Evolutionary conservation across 2,329 filamentous ascomycete genomes (phyloP).

Genomic region (Purpureocillium lavendulum): DNA sequence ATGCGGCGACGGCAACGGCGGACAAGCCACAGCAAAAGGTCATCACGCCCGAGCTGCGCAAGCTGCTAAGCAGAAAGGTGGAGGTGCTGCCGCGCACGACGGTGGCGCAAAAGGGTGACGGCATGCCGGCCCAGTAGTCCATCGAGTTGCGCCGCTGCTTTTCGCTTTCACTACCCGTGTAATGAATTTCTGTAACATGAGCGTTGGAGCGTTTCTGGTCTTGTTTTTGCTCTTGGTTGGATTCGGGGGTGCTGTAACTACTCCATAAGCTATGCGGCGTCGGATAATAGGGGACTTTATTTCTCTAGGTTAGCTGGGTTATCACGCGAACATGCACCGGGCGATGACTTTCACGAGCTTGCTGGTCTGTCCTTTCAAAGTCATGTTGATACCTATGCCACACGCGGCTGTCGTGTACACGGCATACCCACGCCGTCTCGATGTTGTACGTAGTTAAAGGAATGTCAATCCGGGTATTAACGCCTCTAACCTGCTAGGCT

Average conservation of each 20-base stretch:
- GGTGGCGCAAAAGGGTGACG: slow-evolving; percentile 26
- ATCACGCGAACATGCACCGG: background rate
- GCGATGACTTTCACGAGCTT: too few species aligned
- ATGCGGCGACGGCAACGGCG: too few species aligned
- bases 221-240: too few species aligned
- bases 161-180: too few species aligned
- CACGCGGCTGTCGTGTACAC: too few species aligned
- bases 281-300: background rate
- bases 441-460: too few species aligned
- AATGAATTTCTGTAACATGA: background rate
- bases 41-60: slow-evolving; percentile 49
- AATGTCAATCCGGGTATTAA: background rate
- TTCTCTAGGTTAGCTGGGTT: background rate
- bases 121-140: slow-evolving; percentile 21
- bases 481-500: background rate
- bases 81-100: slow-evolving; percentile 31
- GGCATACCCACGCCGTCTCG: too few species aligned
- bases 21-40: slow-evolving; percentile 26
- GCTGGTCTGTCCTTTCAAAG: too few species aligned
- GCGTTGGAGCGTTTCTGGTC: background rate
- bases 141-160: too few species aligned
- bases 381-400: too few species aligned
- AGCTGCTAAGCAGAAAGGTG: slow-evolving; percentile 40
- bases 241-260: too few species aligned
- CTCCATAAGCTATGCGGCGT: too few species aligned